Conservation (phyloP, 139 green algal species). For the Coelastrella sp. region DNA sequence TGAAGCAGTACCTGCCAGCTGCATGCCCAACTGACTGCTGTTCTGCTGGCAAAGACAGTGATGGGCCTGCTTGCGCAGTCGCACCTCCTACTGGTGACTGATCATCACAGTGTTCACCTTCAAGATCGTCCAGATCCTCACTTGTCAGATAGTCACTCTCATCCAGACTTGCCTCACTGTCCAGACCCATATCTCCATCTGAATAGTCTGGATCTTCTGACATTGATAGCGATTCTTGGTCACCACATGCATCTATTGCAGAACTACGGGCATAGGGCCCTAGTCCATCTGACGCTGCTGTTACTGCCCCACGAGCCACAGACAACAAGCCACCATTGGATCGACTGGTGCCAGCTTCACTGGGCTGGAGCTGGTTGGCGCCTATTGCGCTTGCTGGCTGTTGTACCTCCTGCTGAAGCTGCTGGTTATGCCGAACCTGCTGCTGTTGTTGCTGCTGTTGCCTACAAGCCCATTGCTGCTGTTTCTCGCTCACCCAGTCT, state of each 20-base stretch:
- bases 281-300: too few relatives aligned
- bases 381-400: too few relatives aligned
- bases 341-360: too few relatives aligned
- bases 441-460: slow-evolving; percentile 7
- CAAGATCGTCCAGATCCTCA: too few relatives aligned
- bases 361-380: too few relatives aligned
- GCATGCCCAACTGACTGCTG: not conserved
- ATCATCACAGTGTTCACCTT: not conserved
- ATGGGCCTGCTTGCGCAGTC: too few relatives aligned
- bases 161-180: not conserved
- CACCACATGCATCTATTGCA: too few relatives aligned
- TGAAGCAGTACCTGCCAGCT: not conserved
- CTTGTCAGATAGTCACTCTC: not conserved
- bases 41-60: not conserved
- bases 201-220: not conserved
- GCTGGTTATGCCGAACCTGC: too few relatives aligned
- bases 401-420: too few relatives aligned
- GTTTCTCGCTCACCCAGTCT: slow-evolving; percentile 36
- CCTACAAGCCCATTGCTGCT: slow-evolving; percentile 3
- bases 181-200: not conserved
- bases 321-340: too few relatives aligned
- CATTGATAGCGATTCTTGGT: not conserved
- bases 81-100: not conserved
- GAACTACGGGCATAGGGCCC: too few relatives aligned
- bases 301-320: too few relatives aligned